Percentiles rank a stretch among this genome's conserved stretches.
Evolutionary conservation across 495 filamentous ascomycete genomes (phyloP).

Genomic region (Ramalina intermedia): DNA sequence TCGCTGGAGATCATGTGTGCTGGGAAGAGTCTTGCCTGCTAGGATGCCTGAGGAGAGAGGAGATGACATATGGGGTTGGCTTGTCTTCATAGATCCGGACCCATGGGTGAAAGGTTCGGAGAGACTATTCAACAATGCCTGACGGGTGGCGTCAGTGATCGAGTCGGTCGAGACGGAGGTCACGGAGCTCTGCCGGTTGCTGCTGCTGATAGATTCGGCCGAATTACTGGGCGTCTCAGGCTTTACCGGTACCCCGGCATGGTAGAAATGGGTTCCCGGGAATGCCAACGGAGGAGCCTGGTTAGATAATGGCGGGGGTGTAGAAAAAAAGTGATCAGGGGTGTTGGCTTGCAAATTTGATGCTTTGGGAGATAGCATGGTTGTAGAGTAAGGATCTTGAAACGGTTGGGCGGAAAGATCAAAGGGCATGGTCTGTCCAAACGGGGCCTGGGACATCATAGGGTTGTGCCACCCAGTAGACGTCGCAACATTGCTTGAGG

Average conservation of each 20-base stretch:
- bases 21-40: conserved; percentile 51
- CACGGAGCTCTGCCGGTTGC: conserved; percentile 49
- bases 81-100: conserved; percentile 51
- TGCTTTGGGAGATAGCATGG: conserved; percentile 47
- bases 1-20: conserved; percentile 81
- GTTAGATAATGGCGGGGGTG: conserved; percentile 53
- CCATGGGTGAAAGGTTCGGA: conserved; percentile 62
- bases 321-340: conserved; percentile 39
- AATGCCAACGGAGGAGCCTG: conserved; percentile 12
- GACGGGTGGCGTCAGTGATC: conserved; percentile 88
- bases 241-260: conserved; percentile 34
- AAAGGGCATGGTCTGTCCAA: conserved; percentile 48
- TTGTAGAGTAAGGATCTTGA: conserved; percentile 43
- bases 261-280: conserved; percentile 26
- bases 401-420: conserved; percentile 41
- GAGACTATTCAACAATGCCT: conserved; percentile 69
- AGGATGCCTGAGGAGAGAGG: conserved; percentile 41
- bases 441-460: conserved; percentile 44
- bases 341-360: conserved; percentile 33
- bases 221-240: conserved; percentile 48
- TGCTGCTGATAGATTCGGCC: conserved; percentile 46
- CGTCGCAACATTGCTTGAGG: conserved; percentile 41
- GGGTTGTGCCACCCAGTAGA: conserved; percentile 52
- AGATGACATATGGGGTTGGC: conserved; percentile 53
- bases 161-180: conserved; percentile 56